Evolutionary conservation across 805 yeast genomes (phyloP).

Genomic region (Wickerhamomyces strasburgensis): DNA sequence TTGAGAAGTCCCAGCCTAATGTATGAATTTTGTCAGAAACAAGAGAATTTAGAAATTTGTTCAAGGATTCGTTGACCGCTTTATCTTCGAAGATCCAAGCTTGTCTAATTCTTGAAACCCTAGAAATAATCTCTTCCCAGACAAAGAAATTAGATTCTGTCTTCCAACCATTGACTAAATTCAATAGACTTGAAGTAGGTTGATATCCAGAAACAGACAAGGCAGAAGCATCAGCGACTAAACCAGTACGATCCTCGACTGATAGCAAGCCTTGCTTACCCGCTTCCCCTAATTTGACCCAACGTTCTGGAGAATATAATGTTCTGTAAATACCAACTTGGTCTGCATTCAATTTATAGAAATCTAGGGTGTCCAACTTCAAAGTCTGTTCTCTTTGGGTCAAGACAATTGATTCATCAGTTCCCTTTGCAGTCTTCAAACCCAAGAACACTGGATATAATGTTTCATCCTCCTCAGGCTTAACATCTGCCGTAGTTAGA

Average conservation of each 20-base stretch:
- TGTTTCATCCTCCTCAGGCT: constrained; percentile 64
- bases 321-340: constrained; percentile 76
- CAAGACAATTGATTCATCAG: constrained; percentile 55
- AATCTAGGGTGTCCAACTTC: constrained; percentile 39
- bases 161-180: constrained; percentile 57
- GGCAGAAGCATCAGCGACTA: constrained; percentile 75
- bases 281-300: constrained; percentile 61
- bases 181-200: constrained; percentile 54
- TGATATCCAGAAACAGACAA: constrained; percentile 68
- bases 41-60: constrained; percentile 48
- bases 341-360: constrained; percentile 67
- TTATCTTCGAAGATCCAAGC: constrained; percentile 54
- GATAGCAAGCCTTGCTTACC: constrained; percentile 54
- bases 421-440: constrained; percentile 52
- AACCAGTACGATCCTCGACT: constrained; percentile 73
- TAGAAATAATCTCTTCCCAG: constrained; percentile 55
- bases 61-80: constrained; percentile 42
- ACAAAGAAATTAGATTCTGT: constrained; percentile 58
- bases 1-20: constrained; percentile 62
- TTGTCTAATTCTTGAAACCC: constrained; percentile 42
- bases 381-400: constrained; percentile 44
- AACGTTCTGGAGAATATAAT: constrained; percentile 62
- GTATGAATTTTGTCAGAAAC: constrained; percentile 47
- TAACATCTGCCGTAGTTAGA: constrained; percentile 73
- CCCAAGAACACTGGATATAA: constrained; percentile 69